Conservation (phyloP, 768 basidiomycete genomes). For the Mycena sanguinolenta region DNA sequence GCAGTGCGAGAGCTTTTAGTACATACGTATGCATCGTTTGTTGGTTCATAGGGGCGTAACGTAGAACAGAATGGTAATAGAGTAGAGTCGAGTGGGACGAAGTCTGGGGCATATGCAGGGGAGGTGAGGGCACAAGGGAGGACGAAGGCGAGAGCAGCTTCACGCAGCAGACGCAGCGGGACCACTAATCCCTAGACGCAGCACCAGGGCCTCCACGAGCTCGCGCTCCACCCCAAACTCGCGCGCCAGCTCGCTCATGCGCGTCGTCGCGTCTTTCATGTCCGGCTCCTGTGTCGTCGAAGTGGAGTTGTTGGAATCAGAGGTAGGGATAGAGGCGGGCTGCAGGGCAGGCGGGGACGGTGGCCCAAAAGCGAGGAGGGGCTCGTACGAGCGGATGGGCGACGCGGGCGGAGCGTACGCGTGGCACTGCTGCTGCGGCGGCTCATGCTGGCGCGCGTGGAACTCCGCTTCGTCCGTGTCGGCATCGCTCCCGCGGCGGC, state of each 20-base stretch:
- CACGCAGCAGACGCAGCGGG: background rate
- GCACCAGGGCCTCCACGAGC: slow-evolving; percentile 75
- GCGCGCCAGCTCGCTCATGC: slow-evolving; percentile 65
- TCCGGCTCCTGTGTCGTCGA: background rate
- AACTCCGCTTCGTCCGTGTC: slow-evolving; percentile 33
- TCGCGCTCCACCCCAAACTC: slow-evolving; percentile 83
- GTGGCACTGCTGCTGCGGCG: too few relatives aligned
- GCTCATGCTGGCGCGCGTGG: slow-evolving; percentile 28
- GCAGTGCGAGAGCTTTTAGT: slow-evolving; percentile 36
- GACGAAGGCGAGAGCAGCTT: background rate
- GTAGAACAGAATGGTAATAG: background rate
- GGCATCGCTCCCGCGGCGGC: slow-evolving; percentile 10
- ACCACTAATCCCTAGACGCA: slow-evolving; percentile 57
- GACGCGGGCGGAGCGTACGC: slow-evolving; percentile 32
- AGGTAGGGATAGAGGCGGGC: too few relatives aligned
- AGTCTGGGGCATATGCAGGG: background rate
- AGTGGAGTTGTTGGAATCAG: too few relatives aligned
- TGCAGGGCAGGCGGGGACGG: background rate
- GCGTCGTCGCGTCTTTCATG: slow-evolving; percentile 48
- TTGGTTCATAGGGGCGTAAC: too few relatives aligned
- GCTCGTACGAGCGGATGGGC: slow-evolving; percentile 5
- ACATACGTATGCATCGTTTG: slow-evolving; percentile 1
- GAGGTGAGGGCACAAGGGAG: too few relatives aligned
- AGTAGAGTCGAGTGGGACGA: too few relatives aligned
- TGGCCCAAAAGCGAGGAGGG: background rate